Percentiles rank a stretch among this genome's conserved stretches.
Evolutionary conservation across 352 stramenopile genomes (phyloP).

Genomic region (Lagenidium giganteum): DNA sequence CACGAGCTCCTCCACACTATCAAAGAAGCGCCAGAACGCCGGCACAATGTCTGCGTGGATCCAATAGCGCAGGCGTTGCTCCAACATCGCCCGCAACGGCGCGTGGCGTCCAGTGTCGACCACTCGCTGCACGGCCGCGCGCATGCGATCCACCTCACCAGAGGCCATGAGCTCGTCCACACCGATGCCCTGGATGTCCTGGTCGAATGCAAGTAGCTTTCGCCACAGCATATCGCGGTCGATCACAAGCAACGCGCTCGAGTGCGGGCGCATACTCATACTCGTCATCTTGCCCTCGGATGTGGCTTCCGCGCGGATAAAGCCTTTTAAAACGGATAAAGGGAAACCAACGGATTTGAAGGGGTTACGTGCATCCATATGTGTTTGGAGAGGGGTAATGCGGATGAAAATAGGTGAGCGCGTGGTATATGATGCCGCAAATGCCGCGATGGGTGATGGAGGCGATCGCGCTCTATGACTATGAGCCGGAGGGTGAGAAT

Average conservation of each 20-base stretch:
- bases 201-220: slow-evolving; percentile 66
- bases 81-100: slow-evolving; percentile 51
- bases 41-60: slow-evolving; percentile 53
- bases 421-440: no score
- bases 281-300: no score
- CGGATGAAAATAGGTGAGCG: no score
- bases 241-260: slow-evolving; percentile 33
- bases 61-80: slow-evolving; percentile 62
- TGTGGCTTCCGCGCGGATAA: no score
- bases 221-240: slow-evolving; percentile 59
- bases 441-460: slow-evolving; percentile 31
- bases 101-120: slow-evolving; percentile 25
- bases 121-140: slow-evolving; percentile 28
- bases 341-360: no score
- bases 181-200: background rate
- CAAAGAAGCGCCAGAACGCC: slow-evolving; percentile 63
- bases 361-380: no score
- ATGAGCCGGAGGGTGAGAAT: slow-evolving; percentile 61
- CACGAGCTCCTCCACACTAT: slow-evolving; percentile 19
- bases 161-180: slow-evolving; percentile 11
- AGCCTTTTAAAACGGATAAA: no score
- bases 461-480: slow-evolving; percentile 52
- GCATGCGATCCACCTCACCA: slow-evolving; percentile 9
- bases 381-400: no score
- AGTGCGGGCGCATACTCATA: no score